Evolutionary conservation across 495 filamentous ascomycete species (phyloP).

Genomic region (Elasticomyces elasticus): DNA sequence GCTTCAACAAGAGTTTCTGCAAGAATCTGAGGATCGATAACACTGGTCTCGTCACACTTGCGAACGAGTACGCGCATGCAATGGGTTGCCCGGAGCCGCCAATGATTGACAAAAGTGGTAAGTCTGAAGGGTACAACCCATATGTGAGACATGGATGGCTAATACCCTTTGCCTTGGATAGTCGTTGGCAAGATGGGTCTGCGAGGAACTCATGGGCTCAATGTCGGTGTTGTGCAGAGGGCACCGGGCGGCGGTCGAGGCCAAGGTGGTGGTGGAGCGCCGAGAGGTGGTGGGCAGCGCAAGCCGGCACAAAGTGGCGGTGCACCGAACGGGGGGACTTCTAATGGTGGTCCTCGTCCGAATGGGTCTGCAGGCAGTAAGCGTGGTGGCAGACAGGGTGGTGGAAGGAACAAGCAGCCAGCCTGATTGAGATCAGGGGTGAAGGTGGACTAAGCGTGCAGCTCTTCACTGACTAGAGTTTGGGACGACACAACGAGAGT

Average conservation of each 20-base stretch:
- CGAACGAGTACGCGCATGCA: slow-evolving; percentile 38
- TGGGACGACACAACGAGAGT: too few relatives aligned
- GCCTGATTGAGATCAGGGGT: too few relatives aligned
- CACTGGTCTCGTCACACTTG: slow-evolving; percentile 34
- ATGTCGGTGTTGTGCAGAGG: slow-evolving; percentile 1
- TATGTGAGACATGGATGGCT: too few relatives aligned
- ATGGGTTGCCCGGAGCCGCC: slow-evolving; percentile 40
- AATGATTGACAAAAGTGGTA: slow-evolving; percentile 39
- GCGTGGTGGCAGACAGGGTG: not conserved
- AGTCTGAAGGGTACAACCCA: slow-evolving; percentile 43
- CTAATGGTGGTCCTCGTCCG: not conserved
- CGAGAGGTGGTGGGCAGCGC: not conserved
- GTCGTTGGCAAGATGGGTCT: not conserved
- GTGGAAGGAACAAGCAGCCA: not conserved
- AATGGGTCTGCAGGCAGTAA: not conserved
- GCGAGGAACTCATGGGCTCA: not conserved
- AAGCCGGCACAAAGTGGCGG: not conserved
- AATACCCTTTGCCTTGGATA: too few relatives aligned
- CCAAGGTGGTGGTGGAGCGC: not conserved
- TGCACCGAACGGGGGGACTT: not conserved
- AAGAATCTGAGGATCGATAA: slow-evolving; percentile 36
- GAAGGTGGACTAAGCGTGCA: too few relatives aligned
- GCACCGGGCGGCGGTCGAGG: not conserved
- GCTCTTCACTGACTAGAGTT: too few relatives aligned
- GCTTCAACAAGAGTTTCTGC: slow-evolving; percentile 43